These are phyloP conservation scores for Suhomyces maxii DNA, from an alignment of 1,139 yeast genomes.

Conservation along the genomic window DNA sequence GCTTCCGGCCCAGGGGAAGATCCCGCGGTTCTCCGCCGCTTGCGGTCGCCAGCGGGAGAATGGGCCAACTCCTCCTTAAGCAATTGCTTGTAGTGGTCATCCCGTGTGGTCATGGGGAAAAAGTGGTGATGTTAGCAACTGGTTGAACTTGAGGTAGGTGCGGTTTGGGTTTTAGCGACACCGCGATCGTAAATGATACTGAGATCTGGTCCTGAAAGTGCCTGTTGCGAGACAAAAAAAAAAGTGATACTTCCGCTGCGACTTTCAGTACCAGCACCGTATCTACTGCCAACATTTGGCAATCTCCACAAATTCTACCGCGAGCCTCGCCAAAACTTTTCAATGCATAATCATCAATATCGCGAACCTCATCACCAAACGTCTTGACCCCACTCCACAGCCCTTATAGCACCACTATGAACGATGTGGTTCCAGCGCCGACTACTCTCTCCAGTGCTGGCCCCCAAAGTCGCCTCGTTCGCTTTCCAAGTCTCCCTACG, in stretches of 20 bases:
- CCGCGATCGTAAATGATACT: neutral
- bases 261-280: too few relatives aligned
- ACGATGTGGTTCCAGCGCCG: neutral
- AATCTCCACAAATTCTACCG: too few relatives aligned
- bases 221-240: too few relatives aligned
- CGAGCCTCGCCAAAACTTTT: neutral
- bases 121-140: neutral
- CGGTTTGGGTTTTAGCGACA: neutral
- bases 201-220: too few relatives aligned
- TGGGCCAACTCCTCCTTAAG: slow-evolving; percentile 3
- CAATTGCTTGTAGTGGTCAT: slow-evolving; percentile 4
- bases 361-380: neutral
- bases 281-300: too few relatives aligned
- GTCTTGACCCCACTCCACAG: neutral
- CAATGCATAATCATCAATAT: neutral
- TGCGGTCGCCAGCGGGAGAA: neutral
- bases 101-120: slow-evolving; percentile 2
- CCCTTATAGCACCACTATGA: neutral
- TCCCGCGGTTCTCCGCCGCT: neutral
- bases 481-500: neutral
- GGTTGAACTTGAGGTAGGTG: neutral
- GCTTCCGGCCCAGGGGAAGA: neutral
- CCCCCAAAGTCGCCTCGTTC: neutral
- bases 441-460: neutral
- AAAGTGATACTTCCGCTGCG: too few relatives aligned